Evolutionary conservation across 2,329 filamentous ascomycete genomes (phyloP).

Genomic region (Curvularia hawaiiensis): DNA sequence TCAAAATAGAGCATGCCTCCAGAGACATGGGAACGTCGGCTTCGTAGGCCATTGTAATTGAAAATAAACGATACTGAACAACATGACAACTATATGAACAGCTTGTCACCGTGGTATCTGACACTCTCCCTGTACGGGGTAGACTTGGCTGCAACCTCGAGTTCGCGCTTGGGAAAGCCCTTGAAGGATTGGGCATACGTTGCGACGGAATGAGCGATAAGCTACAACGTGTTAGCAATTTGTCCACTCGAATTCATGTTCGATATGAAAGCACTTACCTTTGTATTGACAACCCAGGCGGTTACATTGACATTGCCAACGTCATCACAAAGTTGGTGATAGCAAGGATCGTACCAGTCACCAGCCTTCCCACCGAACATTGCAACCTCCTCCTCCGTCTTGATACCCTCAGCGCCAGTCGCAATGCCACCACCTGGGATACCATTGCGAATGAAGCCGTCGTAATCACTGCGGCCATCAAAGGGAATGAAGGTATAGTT

Average conservation of each 20-base stretch:
- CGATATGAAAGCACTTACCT: constrained; percentile 24
- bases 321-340: constrained; percentile 49
- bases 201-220: constrained; percentile 46
- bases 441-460: constrained; percentile 49
- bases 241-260: background rate
- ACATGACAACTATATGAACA: constrained; percentile 31
- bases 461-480: constrained; percentile 50
- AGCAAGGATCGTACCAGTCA: constrained; percentile 48
- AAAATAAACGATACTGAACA: background rate
- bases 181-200: constrained; percentile 44
- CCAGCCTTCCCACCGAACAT: constrained; percentile 48
- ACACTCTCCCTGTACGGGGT: constrained; percentile 26
- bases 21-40: background rate
- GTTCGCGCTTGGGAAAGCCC: constrained; percentile 42
- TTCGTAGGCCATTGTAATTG: background rate
- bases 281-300: constrained; percentile 48
- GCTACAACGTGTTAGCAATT: constrained; percentile 23
- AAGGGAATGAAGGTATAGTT: constrained; percentile 49
- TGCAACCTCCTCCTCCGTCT: constrained; percentile 45
- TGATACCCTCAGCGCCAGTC: constrained; percentile 50
- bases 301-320: constrained; percentile 47
- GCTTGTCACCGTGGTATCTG: constrained; percentile 44
- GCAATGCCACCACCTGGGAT: constrained; percentile 50
- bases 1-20: background rate
- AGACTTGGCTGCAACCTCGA: constrained; percentile 18